A percentile compares a stretch with the other conserved stretches of the same genome.
These are phyloP conservation scores for Apophysomyces trapeziformis DNA, from an alignment of 371 early-diverging fungal species.

Conservation along the genomic window DNA sequence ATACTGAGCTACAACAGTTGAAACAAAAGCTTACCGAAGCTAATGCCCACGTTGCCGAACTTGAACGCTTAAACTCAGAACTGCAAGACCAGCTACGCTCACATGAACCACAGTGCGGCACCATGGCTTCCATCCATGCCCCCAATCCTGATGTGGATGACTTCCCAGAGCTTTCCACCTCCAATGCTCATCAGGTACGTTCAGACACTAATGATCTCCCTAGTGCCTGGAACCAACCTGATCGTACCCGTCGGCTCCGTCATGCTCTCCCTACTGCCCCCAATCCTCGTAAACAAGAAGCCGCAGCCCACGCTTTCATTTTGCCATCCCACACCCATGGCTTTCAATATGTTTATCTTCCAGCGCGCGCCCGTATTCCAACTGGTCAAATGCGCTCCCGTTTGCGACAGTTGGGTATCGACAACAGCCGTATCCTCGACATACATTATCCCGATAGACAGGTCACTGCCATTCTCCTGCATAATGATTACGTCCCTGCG, in stretches of 20 bases:
- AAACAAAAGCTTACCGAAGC: too few relatives aligned
- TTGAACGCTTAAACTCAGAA: neutral
- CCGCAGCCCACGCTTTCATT: slow-evolving; percentile 15
- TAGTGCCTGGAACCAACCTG: neutral
- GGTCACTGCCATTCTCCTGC: neutral
- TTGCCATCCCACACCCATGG: slow-evolving; percentile 13
- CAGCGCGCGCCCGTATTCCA: neutral
- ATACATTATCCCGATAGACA: neutral
- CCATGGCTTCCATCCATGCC: too few relatives aligned
- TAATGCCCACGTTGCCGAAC: too few relatives aligned
- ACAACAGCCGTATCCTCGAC: slow-evolving; percentile 2
- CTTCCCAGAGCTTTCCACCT: too few relatives aligned
- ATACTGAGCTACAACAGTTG: too few relatives aligned
- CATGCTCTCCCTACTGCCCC: neutral
- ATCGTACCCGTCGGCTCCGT: neutral
- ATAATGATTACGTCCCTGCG: neutral
- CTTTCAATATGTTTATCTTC: slow-evolving; percentile 18
- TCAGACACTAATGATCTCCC: neutral
- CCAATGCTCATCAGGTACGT: too few relatives aligned
- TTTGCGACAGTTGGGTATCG: slow-evolving; percentile 1
- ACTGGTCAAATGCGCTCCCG: neutral
- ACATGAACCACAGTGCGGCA: too few relatives aligned
- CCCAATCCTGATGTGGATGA: too few relatives aligned
- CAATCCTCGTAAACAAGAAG: neutral
- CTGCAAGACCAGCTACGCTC: too few relatives aligned